A percentile compares a stretch with the other conserved stretches of the same genome.
Conservation (phyloP, 179 eudicot species). For the Nepenthes alata region DNA sequence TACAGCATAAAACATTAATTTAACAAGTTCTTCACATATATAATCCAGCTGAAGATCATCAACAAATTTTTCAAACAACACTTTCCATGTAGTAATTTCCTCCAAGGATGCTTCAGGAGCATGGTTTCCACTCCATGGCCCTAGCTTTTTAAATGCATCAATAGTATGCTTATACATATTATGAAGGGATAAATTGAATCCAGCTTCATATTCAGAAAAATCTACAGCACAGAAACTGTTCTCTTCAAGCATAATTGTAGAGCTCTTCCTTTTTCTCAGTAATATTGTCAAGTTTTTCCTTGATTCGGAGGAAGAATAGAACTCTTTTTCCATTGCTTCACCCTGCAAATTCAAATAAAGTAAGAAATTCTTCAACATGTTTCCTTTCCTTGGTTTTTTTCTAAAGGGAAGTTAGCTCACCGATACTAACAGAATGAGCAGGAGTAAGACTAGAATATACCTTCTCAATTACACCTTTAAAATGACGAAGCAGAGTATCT, state of each 20-base stretch:
- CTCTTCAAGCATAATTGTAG: background rate
- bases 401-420: background rate
- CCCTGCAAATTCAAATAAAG: slow-evolving; percentile 22
- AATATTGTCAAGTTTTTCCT: slow-evolving; percentile 3
- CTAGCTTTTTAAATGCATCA: slow-evolving; percentile 30
- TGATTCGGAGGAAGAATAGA: slow-evolving; percentile 10
- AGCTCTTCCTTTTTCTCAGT: background rate
- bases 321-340: slow-evolving; percentile 19
- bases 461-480: slow-evolving; percentile 48
- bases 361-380: background rate
- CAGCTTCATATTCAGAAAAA: slow-evolving; percentile 19
- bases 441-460: slow-evolving; percentile 15
- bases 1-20: slow-evolving; percentile 44
- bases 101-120: slow-evolving; percentile 25
- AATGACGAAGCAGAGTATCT: slow-evolving; percentile 40
- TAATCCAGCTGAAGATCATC: slow-evolving; percentile 43
- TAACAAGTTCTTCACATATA: slow-evolving; percentile 36
- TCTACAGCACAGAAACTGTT: slow-evolving; percentile 7
- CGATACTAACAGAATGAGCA: background rate
- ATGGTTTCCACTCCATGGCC: slow-evolving; percentile 20
- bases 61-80: slow-evolving; percentile 37
- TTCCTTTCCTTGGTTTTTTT: background rate
- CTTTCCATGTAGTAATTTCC: slow-evolving; percentile 52
- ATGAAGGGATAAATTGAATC: slow-evolving; percentile 27
- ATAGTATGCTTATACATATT: slow-evolving; percentile 24